phyloP scores from a whole-genome alignment of 768 basidiomycete species.

The Pleurotus pulmonarius region DNA sequence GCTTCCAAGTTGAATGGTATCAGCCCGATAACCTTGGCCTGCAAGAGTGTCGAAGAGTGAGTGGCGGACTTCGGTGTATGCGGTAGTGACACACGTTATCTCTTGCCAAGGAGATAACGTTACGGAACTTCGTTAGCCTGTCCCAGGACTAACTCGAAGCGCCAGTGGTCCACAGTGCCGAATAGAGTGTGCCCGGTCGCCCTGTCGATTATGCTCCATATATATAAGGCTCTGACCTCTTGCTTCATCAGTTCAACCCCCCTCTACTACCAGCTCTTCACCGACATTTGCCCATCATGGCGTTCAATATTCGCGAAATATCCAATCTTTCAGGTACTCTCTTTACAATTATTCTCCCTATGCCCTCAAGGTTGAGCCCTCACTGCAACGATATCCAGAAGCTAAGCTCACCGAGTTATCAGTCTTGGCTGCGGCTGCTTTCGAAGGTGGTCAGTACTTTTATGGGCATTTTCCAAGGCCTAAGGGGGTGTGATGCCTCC shows the following conservation, averaged over 20 bases:
- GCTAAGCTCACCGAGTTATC: slow-evolving; percentile 1
- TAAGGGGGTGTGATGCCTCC: not conserved
- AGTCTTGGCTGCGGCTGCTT: slow-evolving; percentile 3
- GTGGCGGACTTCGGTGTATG: not conserved
- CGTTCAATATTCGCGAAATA: slow-evolving; percentile 1
- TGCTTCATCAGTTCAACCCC: not conserved
- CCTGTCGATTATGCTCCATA: not conserved
- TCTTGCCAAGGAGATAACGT: slow-evolving; percentile 8
- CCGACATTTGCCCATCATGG: not conserved
- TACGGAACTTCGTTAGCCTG: not conserved
- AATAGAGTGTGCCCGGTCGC: not conserved
- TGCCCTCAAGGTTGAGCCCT: not conserved
- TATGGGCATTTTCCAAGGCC: not conserved
- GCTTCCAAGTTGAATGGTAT: not conserved
- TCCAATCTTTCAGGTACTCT: slow-evolving; percentile 4
- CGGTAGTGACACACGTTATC: slow-evolving; percentile 1
- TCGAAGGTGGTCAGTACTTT: slow-evolving; percentile 7
- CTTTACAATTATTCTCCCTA: not conserved
- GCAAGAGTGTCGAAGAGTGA: not conserved
- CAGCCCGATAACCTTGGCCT: not conserved
- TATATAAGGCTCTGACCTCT: not conserved
- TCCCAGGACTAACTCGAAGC: slow-evolving; percentile 3
- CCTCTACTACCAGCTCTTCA: not conserved
- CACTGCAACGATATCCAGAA: not conserved
- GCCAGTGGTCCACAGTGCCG: not conserved